Evolutionary conservation across 1,139 yeast species (phyloP).

Genomic region (Taiozyma sp.): DNA sequence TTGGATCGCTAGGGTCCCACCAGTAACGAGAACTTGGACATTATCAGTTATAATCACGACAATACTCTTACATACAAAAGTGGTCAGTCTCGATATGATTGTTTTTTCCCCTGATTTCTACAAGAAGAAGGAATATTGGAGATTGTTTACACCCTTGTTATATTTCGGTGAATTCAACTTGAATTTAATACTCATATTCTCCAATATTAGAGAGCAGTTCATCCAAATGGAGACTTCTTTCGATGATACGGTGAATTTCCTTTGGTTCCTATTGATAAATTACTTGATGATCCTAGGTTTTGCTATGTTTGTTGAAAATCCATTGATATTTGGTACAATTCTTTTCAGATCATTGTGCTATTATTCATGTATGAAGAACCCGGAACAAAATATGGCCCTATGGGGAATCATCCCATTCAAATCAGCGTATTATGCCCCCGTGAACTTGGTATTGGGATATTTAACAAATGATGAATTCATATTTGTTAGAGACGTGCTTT

Average conservation of each 20-base stretch:
- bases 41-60: conserved; percentile 9
- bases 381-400: conserved; percentile 9
- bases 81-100: conserved; percentile 6
- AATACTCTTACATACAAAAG: conserved; percentile 8
- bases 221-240: conserved; percentile 14
- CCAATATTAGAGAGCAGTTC: conserved; percentile 10
- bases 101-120: conserved; percentile 9
- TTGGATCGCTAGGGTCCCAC: conserved; percentile 15
- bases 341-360: conserved; percentile 14
- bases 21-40: conserved; percentile 19
- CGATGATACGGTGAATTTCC: conserved; percentile 7
- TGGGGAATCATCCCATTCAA: conserved; percentile 10
- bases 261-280: conserved; percentile 19
- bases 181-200: conserved; percentile 8
- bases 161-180: conserved; percentile 16
- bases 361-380: conserved; percentile 18
- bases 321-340: conserved; percentile 6
- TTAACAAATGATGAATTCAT: conserved; percentile 1
- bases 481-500: neutral
- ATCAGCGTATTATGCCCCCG: conserved; percentile 11
- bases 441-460: conserved; percentile 4
- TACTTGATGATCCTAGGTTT: conserved; percentile 7
- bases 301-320: conserved; percentile 5
- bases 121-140: conserved; percentile 16
- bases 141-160: conserved; percentile 17